Evolutionary conservation across 495 filamentous ascomycete species (phyloP).

Genomic region (Penicillium samsonianum): DNA sequence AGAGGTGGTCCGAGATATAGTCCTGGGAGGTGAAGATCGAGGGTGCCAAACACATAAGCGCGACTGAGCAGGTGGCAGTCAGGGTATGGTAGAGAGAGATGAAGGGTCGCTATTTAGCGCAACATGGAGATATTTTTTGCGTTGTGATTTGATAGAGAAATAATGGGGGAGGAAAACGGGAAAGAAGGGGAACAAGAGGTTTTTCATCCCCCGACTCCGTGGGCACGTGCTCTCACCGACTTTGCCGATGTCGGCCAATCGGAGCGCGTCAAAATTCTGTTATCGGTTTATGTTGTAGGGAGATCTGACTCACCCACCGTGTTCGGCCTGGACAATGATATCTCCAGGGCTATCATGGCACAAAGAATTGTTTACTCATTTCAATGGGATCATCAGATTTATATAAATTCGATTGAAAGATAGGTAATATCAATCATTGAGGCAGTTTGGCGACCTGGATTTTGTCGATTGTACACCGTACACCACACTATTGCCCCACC

Average conservation of each 20-base stretch:
- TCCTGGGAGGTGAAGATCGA: constrained; percentile 98
- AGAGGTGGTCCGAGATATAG: constrained; percentile 99
- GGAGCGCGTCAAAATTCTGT: constrained; percentile 23
- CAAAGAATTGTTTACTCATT: neutral
- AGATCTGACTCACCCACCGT: neutral
- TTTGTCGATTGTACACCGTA: neutral
- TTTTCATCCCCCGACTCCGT: constrained; percentile 34
- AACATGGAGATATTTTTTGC: constrained; percentile 26
- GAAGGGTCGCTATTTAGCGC: constrained; percentile 25
- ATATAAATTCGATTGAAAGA: neutral
- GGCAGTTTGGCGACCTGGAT: neutral
- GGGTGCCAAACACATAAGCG: constrained; percentile 93
- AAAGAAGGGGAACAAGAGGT: constrained; percentile 13
- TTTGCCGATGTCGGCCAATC: constrained; percentile 32
- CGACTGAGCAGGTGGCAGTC: constrained; percentile 52
- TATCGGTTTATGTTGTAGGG: constrained; percentile 19
- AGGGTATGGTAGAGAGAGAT: constrained; percentile 23
- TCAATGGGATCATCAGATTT: neutral
- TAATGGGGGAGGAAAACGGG: constrained; percentile 16
- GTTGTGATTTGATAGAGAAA: constrained; percentile 20
- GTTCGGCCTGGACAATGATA: neutral
- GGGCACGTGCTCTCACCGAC: constrained; percentile 42
- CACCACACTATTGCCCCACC: constrained; percentile 4
- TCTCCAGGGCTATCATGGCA: neutral
- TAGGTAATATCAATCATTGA: neutral